These are phyloP conservation scores for Silene coronaria DNA, from an alignment of 179 eudicot species.

Conservation along the genomic window DNA sequence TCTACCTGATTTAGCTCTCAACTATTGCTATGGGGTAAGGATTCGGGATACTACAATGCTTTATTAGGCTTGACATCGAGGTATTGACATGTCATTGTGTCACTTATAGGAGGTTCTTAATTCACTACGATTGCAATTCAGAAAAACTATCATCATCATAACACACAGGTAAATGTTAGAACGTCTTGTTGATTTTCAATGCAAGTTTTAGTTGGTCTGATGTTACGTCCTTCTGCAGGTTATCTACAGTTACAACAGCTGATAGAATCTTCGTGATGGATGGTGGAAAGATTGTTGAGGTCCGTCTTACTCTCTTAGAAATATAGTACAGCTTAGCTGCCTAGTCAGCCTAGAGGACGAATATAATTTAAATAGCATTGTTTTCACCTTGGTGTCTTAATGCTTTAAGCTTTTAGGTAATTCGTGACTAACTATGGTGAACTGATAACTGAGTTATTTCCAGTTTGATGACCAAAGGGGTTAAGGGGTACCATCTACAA, in stretches of 20 bases:
- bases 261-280: slow-evolving; percentile 93
- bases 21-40: too few relatives aligned
- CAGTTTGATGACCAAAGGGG: too few relatives aligned
- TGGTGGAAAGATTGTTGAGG: slow-evolving; percentile 81
- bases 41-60: too few relatives aligned
- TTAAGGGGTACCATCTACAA: too few relatives aligned
- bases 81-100: not conserved
- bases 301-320: slow-evolving; percentile 22
- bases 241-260: slow-evolving; percentile 92
- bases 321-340: not conserved
- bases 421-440: too few relatives aligned
- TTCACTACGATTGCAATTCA: not conserved
- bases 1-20: too few relatives aligned
- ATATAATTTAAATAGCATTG: not conserved
- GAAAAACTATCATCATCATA: not conserved
- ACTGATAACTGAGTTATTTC: too few relatives aligned
- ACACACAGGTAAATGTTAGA: not conserved
- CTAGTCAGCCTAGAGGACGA: not conserved
- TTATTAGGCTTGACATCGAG: too few relatives aligned
- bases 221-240: slow-evolving; percentile 34
- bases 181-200: not conserved
- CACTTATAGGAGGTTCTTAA: not conserved
- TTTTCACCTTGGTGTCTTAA: not conserved
- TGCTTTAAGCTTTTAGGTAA: not conserved
- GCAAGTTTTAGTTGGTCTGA: not conserved